These are phyloP conservation scores for Phytophthora niederhauseri DNA, from an alignment of 352 stramenopile species.

Conservation along the genomic window DNA sequence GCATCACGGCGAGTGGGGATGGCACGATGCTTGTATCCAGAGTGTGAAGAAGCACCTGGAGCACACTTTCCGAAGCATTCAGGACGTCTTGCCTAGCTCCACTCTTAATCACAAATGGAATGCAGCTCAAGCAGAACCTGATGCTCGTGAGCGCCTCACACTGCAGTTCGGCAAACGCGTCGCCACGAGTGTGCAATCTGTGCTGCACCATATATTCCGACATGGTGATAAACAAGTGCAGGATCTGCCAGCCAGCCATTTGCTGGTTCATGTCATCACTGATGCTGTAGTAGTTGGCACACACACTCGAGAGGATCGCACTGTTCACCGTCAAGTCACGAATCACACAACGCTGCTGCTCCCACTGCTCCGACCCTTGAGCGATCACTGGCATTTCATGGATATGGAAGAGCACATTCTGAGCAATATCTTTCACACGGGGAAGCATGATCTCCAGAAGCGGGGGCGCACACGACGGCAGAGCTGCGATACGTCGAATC, in stretches of 20 bases:
- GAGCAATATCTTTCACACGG: slow-evolving; percentile 44
- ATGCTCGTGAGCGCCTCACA: slow-evolving; percentile 73
- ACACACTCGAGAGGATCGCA: slow-evolving; percentile 65
- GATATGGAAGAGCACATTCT: slow-evolving; percentile 54
- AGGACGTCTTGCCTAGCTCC: slow-evolving; percentile 59
- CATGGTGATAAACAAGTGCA: slow-evolving; percentile 67
- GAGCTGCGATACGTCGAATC: slow-evolving; percentile 69
- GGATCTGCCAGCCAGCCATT: slow-evolving; percentile 69
- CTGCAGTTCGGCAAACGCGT: slow-evolving; percentile 60
- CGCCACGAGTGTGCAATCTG: slow-evolving; percentile 57
- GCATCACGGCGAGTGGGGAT: slow-evolving; percentile 65
- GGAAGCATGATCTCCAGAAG: slow-evolving; percentile 60
- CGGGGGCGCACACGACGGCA: slow-evolving; percentile 57
- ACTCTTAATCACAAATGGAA: slow-evolving; percentile 64
- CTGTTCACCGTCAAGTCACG: slow-evolving; percentile 67
- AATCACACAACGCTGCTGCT: slow-evolving; percentile 53
- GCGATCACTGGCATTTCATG: slow-evolving; percentile 51
- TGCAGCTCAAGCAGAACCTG: slow-evolving; percentile 60
- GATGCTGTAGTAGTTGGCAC: slow-evolving; percentile 62
- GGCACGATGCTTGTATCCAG: slow-evolving; percentile 72
- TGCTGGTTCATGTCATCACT: slow-evolving; percentile 60
- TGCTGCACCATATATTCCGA: slow-evolving; percentile 68
- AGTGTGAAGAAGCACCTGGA: slow-evolving; percentile 61
- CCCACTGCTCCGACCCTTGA: slow-evolving; percentile 51
- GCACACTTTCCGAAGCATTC: slow-evolving; percentile 52